Base-by-base conservation (phyloP, 257 asterid species). In the Asclepias syriaca region DNA sequence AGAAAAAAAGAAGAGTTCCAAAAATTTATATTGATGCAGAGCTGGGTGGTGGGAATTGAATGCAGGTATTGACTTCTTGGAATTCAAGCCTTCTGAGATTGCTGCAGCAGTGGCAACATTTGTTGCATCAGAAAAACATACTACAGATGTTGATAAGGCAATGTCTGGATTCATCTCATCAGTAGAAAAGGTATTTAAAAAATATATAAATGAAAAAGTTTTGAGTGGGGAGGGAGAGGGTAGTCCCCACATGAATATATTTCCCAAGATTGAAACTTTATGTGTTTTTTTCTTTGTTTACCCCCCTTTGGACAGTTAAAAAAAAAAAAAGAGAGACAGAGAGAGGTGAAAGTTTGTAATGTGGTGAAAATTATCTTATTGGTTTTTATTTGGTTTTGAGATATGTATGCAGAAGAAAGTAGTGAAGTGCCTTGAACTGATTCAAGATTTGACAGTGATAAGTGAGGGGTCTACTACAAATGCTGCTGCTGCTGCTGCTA, bases 1-100 rank as follows among this genome's bases (percentile, higher is more conserved):
- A 51, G 54, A 40, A 40, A 8, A 43, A 34, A 34, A 34, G 3
- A 34, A 34, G 39, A 34, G 39, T 34, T 27, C 29, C 43, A 15
- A 29, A 18, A 15, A 66, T 64, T 37, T 34, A 22, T 64, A 63
- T 49, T 83, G 80, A 80, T 77, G 40, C 76, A 66, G 70, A 78
- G 51, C 60, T 66, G 82, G 85, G 81, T 68, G 50, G 50, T 72
- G 86, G 83, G 65, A 80, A 82, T 78, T 84, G 81, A 80, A 84
- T 85, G 93, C 87, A 91, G 93, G 87, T 77, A 84, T 87, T 79
- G 95, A 87, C 74, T 87, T 87, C 89, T 84, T 91, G 93, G 93
- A 89, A 73, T 91, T 89, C 89, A 88, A 77, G 85, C 85, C 95
- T 22, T 88, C 92, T 76, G 96, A 91, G 77, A 75, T 87, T 77